These are phyloP conservation scores for Bretziella fagacearum DNA, from an alignment of 2,329 filamentous ascomycete genomes.

Conservation along the genomic window DNA sequence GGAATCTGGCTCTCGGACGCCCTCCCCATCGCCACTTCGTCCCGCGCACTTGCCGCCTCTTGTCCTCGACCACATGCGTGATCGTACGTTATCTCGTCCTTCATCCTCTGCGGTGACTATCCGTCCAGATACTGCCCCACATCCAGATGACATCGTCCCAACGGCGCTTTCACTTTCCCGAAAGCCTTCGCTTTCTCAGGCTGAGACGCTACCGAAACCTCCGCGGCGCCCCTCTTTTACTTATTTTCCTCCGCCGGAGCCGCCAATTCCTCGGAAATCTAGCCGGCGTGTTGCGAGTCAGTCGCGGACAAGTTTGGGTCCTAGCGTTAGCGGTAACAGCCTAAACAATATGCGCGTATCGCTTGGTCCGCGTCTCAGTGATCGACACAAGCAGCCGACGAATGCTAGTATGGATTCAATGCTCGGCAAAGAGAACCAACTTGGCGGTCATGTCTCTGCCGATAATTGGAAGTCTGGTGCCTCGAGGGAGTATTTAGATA, in stretches of 20 bases:
- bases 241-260: slow-evolving; percentile 5
- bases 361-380: not conserved
- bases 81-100: not conserved
- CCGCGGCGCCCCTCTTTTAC: not conserved
- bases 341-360: slow-evolving; percentile 5
- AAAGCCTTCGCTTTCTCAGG: slow-evolving; percentile 7
- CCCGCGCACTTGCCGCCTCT: slow-evolving; percentile 1
- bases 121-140: slow-evolving; percentile 3
- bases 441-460: not conserved
- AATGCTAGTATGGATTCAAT: slow-evolving; percentile 4
- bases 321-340: slow-evolving; percentile 5
- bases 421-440: slow-evolving; percentile 13
- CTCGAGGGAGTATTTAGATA: slow-evolving; percentile 9
- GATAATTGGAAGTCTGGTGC: slow-evolving; percentile 12
- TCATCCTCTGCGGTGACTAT: not conserved
- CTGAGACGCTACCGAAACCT: slow-evolving; percentile 3
- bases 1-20: slow-evolving; percentile 6
- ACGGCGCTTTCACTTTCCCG: slow-evolving; percentile 9
- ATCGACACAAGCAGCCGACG: slow-evolving; percentile 4
- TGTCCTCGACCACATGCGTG: slow-evolving; percentile 3
- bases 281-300: not conserved
- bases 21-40: slow-evolving; percentile 5
- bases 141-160: slow-evolving; percentile 5
- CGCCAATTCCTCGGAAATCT: slow-evolving; percentile 4
- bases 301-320: not conserved